Evolutionary conservation across 768 basidiomycete genomes (phyloP).

Genomic region (Arthromyces matolae): DNA sequence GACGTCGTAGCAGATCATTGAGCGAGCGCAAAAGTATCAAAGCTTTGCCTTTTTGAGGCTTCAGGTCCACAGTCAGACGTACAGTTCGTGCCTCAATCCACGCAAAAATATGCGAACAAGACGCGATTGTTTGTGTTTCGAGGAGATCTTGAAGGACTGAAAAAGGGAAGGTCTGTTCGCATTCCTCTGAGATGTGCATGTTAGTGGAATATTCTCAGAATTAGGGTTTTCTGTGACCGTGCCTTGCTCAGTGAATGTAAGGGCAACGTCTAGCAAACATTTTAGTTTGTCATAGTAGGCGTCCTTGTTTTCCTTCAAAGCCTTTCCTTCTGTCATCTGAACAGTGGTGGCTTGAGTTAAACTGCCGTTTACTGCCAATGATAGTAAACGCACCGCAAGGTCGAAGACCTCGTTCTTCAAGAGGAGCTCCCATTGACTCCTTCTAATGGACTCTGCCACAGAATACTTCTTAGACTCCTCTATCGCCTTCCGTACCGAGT

Average conservation of each 20-base stretch:
- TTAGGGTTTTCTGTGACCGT: too few species aligned
- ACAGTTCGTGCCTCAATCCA: conserved; percentile 78
- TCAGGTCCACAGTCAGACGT: conserved; percentile 72
- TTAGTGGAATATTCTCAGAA: too few species aligned
- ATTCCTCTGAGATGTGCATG: too few species aligned
- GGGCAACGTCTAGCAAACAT: conserved; percentile 65
- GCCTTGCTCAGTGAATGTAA: conserved; percentile 79
- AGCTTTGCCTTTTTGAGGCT: conserved; percentile 86
- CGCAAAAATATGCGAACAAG: conserved; percentile 83
- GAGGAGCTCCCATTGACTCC: conserved; percentile 72
- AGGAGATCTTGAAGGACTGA: conserved; percentile 75
- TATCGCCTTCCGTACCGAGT: conserved; percentile 46
- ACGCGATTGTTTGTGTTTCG: conserved; percentile 80
- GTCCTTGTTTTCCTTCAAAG: conserved; percentile 44
- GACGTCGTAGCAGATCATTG: conserved; percentile 81
- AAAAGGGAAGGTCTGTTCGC: conserved; percentile 72
- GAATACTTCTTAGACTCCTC: conserved; percentile 36
- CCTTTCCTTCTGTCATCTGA: conserved; percentile 66
- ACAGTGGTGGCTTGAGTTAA: not conserved
- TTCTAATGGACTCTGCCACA: conserved; percentile 52
- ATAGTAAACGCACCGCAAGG: conserved; percentile 54
- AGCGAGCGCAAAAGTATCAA: conserved; percentile 79
- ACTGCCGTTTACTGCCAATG: not conserved
- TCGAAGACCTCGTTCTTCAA: conserved; percentile 68
- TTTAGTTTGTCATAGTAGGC: conserved; percentile 61